Evolutionary conservation across 2,329 filamentous ascomycete genomes (phyloP).

Genomic region (Parasarocladium wereldwijsianum): DNA sequence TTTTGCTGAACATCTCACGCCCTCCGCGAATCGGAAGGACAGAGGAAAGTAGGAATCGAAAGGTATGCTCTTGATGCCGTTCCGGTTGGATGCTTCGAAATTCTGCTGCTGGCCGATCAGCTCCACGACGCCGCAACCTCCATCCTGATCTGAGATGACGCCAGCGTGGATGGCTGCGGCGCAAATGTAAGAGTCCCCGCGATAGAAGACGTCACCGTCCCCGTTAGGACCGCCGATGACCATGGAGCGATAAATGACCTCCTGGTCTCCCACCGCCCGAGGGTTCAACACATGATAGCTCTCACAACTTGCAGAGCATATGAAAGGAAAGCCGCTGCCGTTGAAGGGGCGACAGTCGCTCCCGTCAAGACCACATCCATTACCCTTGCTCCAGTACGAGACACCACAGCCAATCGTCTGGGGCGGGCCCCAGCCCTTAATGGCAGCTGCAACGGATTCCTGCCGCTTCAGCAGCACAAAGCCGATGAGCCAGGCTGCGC

Average conservation of each 20-base stretch:
- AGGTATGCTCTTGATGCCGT: constrained; percentile 60
- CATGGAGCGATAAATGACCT: constrained; percentile 48
- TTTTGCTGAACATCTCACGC: constrained; percentile 50
- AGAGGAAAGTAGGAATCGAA: constrained; percentile 88
- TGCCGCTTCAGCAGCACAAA: constrained; percentile 56
- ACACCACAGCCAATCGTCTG: constrained; percentile 50
- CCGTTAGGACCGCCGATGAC: constrained; percentile 51
- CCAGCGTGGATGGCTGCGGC: constrained; percentile 74
- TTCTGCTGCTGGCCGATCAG: constrained; percentile 53
- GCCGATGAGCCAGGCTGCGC: constrained; percentile 52
- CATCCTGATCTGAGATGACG: constrained; percentile 52
- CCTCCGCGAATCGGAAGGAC: constrained; percentile 61
- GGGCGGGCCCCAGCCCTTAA: constrained; percentile 54
- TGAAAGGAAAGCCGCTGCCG: constrained; percentile 55
- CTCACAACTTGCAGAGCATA: constrained; percentile 59
- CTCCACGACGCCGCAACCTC: constrained; percentile 70
- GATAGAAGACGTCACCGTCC: constrained; percentile 46
- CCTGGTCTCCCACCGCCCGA: constrained; percentile 57
- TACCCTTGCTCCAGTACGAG: constrained; percentile 57
- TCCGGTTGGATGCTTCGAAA: constrained; percentile 48
- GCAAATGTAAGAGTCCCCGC: constrained; percentile 82
- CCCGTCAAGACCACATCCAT: constrained; percentile 61
- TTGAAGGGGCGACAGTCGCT: constrained; percentile 62
- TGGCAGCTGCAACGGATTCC: constrained; percentile 42
- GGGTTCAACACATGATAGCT: constrained; percentile 53